Evolutionary conservation across 2,329 filamentous ascomycete species (phyloP).

Genomic region (Talaromyces sp.): DNA sequence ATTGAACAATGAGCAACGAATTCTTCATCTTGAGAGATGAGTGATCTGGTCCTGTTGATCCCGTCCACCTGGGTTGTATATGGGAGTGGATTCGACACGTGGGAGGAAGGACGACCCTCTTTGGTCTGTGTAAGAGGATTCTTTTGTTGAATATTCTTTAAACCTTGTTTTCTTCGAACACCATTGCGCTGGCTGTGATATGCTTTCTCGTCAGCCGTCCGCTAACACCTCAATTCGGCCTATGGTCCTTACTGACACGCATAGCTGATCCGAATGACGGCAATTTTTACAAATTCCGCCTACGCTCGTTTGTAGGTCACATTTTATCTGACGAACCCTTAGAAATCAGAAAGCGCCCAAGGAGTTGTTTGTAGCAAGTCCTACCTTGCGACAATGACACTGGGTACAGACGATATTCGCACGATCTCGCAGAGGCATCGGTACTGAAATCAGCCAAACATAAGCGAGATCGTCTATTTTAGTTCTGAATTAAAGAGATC

Average conservation of each 20-base stretch:
- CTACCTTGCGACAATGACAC: conserved; percentile 4
- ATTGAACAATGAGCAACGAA: conserved; percentile 6
- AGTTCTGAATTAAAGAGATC: no score
- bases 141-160: not conserved
- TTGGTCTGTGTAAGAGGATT: not conserved
- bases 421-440: not conserved
- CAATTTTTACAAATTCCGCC: conserved; percentile 4
- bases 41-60: not conserved
- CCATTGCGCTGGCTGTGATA: not conserved
- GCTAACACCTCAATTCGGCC: not conserved
- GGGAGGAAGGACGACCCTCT: not conserved
- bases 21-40: not conserved
- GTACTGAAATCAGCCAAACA: no score
- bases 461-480: no score
- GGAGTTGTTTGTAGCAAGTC: not conserved
- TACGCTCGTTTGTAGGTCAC: conserved; percentile 3
- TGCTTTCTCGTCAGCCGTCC: not conserved
- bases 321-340: not conserved
- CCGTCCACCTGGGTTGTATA: not conserved
- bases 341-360: not conserved
- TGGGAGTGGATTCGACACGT: not conserved
- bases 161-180: not conserved
- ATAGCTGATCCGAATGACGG: not conserved
- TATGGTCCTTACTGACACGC: conserved; percentile 1
- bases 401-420: conserved; percentile 3